Conservation (phyloP, 257 asterid genomes). For the Leonotis leonurus region DNA sequence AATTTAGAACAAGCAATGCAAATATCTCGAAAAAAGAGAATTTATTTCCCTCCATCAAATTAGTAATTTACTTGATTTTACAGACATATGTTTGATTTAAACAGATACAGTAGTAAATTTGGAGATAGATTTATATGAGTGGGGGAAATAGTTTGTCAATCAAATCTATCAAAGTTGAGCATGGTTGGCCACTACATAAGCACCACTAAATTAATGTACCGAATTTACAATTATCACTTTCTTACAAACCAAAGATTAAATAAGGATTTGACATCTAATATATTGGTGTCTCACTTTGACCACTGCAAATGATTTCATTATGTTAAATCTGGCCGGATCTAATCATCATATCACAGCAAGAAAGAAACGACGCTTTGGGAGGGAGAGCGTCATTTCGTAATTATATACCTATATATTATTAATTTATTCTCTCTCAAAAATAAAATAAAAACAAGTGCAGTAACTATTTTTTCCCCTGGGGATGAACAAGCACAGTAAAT, state of each 20-base stretch:
- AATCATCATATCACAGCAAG: not conserved
- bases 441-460: too few relatives aligned
- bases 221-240: conserved; percentile 11
- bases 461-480: too few relatives aligned
- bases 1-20: not conserved
- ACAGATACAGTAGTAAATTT: conserved; percentile 2
- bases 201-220: conserved; percentile 4
- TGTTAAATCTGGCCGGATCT: conserved; percentile 8
- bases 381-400: too few relatives aligned
- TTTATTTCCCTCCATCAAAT: too few relatives aligned
- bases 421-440: too few relatives aligned
- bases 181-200: conserved; percentile 5
- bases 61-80: too few relatives aligned
- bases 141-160: conserved; percentile 22
- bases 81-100: conserved; percentile 20
- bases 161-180: conserved; percentile 14
- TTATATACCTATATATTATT: too few relatives aligned
- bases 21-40: not conserved
- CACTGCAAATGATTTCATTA: conserved; percentile 5
- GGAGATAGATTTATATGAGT: conserved; percentile 2
- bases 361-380: not conserved
- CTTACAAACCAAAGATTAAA: not conserved
- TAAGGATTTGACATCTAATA: conserved; percentile 3
- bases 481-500: too few relatives aligned
- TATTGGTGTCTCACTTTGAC: conserved; percentile 19